phyloP scores from a whole-genome alignment of 2,329 filamentous ascomycete genomes.

The Fusarium praegraminearum region DNA sequence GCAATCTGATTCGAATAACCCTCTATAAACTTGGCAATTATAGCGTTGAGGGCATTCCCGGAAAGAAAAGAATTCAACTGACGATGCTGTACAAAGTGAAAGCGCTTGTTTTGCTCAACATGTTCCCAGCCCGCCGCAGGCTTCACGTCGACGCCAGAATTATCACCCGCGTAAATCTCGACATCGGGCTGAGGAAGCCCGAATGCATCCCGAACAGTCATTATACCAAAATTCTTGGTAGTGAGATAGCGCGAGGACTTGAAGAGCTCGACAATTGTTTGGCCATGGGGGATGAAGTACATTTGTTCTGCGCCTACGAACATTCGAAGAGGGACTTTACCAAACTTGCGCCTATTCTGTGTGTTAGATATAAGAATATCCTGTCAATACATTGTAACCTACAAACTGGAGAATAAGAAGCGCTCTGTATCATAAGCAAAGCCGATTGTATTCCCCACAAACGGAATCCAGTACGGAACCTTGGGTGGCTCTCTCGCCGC shows the following conservation, averaged over 20 bases:
- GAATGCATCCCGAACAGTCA: slow-evolving; percentile 37
- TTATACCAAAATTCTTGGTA: slow-evolving; percentile 27
- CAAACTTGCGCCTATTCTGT: slow-evolving; percentile 30
- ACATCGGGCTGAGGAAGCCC: slow-evolving; percentile 26
- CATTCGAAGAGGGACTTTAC: slow-evolving; percentile 32
- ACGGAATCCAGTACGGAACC: slow-evolving; percentile 36
- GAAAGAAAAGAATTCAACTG: slow-evolving; percentile 19
- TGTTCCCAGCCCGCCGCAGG: slow-evolving; percentile 28
- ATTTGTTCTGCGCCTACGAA: slow-evolving; percentile 32
- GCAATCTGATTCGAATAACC: slow-evolving; percentile 14
- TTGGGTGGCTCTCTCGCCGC: slow-evolving; percentile 17
- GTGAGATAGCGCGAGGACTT: slow-evolving; percentile 31
- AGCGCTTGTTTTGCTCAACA: slow-evolving; percentile 13
- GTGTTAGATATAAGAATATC: not conserved
- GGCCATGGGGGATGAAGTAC: slow-evolving; percentile 39
- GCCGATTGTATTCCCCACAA: slow-evolving; percentile 27
- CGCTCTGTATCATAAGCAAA: slow-evolving; percentile 35
- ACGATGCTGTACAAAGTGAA: slow-evolving; percentile 35
- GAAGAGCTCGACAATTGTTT: slow-evolving; percentile 27
- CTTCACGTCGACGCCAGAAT: slow-evolving; percentile 25
- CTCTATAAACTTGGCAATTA: slow-evolving; percentile 23
- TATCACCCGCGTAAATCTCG: slow-evolving; percentile 12
- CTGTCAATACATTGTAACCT: accelerated
- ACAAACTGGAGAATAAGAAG: slow-evolving; percentile 31
- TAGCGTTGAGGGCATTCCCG: slow-evolving; percentile 10